Evolutionary conservation across 176 grass and related monocot genomes (phyloP), one percentile per base, ranked within the genome.

Genomic region (Cenchrus fungigraminus): DNA sequence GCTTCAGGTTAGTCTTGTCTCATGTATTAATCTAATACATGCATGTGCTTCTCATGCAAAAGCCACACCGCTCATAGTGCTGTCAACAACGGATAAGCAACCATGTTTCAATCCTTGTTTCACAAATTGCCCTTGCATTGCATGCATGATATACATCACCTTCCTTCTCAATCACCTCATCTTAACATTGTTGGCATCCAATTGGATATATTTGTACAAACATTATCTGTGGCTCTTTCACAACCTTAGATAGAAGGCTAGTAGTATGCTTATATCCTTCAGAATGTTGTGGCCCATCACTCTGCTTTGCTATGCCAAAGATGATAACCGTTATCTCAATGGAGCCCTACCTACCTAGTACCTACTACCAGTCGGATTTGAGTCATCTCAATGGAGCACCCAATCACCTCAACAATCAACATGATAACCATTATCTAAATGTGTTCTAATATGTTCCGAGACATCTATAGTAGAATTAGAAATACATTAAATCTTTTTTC

Each of bases 1-100:
- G 70, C 70, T 64, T 3, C 12, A 62, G 49, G 82, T 65, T 65
- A 54, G 62, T 65, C 31, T 17, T 74, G 15, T 64, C 51, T 63
- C 6, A 45, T 73, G 55, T 37, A 8, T 25, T 37, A 37, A 83
- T 45, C 12, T 6, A 50, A 58, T 76, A 3, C 49, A 40, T 12
- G 28, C 31, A 74, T 13, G 28, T 28, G 28, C 2, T 3, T 52
- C 42, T 71, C 9, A 10, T 22, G 12, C 37, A n/a, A 50, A 82
- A 49, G 22, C 9, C 19, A 34, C 15, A 19, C 9, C 5, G 31
- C 16, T 4, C 17, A 34, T 2, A 8, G 3, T 29, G 61, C 2
- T 4, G 19, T 65, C 28, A 12, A 16, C 47, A 12, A 6, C 71
- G 12, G n/a, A 82, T 82, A 71, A 71, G 25, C 19, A 68, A 57